Base-by-base conservation (phyloP, 805 yeast genomes). In the Starmerella scarabaei region DNA sequence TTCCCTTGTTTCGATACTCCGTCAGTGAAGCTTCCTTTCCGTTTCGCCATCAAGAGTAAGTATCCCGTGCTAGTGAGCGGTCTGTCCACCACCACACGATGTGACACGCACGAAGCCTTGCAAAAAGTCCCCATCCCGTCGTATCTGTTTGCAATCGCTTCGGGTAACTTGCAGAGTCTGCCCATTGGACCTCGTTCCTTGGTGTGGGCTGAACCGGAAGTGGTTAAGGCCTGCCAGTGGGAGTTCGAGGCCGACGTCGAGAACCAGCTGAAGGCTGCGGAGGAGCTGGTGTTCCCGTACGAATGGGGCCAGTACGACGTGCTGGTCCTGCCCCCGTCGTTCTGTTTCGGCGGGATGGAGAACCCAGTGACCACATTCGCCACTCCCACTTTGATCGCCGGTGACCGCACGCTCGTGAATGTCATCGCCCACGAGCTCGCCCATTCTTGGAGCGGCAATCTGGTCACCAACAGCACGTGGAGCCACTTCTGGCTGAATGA, bases 301-400 rank as follows among this genome's bases (percentile, higher is more conserved):
- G 91, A 82, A 54, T 85, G 94, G 94, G 69, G 72, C 42, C 75
- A 74, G 29, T 85, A 79, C 58, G 86, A 84, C 54, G 80, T 83
- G 23, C 66, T 85, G 30, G 75, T 85, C 24, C 71, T 84, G 48
- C 94, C 93, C 2, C 71, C 77, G 40, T 72, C 74, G 2, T 73
- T 72, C 61, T 93, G 94, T 3, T 85, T 81, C 53, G 94, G 94
- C 47, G 95, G 95, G 40, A 85, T 85, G 94, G 94, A 85, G 62
- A 82, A 83, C 55, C 93, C 94, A 44, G 83, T 84, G 55, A 75
- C 83, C 59, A 83, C 94, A 1, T 83, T 83, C 61, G 86, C 85
- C 7, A 83, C 94, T 0, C 94, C 94, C 35, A 84, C 95, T 2
- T 66, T 85, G 45, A 72, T 85, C 32, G 72, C 86, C 14, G 85